These are phyloP conservation scores for Hydnum rufescens DNA, from an alignment of 768 basidiomycete genomes.

Conservation along the genomic window DNA sequence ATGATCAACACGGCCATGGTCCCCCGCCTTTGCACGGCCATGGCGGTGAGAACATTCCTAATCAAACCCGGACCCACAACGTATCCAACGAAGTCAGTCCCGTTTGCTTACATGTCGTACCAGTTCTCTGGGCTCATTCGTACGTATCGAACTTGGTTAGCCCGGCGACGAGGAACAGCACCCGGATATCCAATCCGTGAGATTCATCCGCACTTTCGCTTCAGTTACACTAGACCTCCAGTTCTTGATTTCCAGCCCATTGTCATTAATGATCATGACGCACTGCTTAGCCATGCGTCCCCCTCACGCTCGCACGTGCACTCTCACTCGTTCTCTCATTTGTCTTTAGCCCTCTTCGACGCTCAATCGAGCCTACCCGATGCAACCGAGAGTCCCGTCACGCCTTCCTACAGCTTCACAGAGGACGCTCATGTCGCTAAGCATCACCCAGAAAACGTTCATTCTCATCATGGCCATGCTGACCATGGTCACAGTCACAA, in stretches of 20 bases:
- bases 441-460: slow-evolving; percentile 12
- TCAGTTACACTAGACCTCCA: not conserved
- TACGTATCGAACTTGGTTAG: slow-evolving; percentile 9
- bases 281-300: not conserved
- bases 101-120: too few species aligned
- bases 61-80: slow-evolving; percentile 4
- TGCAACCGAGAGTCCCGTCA: slow-evolving; percentile 26
- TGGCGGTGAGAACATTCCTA: slow-evolving; percentile 6
- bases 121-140: too few species aligned
- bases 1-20: slow-evolving; percentile 15
- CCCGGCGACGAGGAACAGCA: slow-evolving; percentile 11
- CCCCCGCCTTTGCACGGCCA: slow-evolving; percentile 12
- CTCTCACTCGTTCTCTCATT: slow-evolving; percentile 12
- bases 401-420: slow-evolving; percentile 37
- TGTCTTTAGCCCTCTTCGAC: not conserved
- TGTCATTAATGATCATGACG: not conserved
- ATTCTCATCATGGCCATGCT: slow-evolving; percentile 17
- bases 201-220: not conserved
- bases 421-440: slow-evolving; percentile 28
- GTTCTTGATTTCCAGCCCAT: too few species aligned
- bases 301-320: slow-evolving; percentile 7
- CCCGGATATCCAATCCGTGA: slow-evolving; percentile 12
- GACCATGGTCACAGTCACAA: slow-evolving; percentile 83
- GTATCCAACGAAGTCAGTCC: too few species aligned
- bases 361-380: not conserved